Evolutionary conservation across 2,329 filamentous ascomycete genomes (phyloP).

Genomic region (Rutstroemia sp.): DNA sequence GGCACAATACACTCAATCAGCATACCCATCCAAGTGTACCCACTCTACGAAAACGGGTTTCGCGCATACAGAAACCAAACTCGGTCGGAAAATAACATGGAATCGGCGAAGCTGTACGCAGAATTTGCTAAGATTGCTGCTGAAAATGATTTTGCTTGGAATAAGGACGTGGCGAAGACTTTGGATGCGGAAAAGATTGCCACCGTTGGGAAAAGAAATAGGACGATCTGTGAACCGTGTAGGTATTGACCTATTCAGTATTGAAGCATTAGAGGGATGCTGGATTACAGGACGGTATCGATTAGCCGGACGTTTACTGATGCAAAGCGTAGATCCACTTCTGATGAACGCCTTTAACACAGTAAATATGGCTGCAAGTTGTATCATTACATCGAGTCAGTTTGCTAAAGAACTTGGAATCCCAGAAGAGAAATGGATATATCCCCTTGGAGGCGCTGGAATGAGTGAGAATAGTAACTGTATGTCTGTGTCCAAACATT

Average conservation of each 20-base stretch:
- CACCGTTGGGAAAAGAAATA: slow-evolving; percentile 46
- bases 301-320: no score
- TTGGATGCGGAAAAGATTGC: slow-evolving; percentile 45
- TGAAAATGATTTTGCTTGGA: slow-evolving; percentile 49
- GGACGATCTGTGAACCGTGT: slow-evolving; percentile 65
- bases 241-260: slow-evolving; percentile 19
- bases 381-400: slow-evolving; percentile 50
- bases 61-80: slow-evolving; percentile 49
- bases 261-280: background rate
- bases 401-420: slow-evolving; percentile 48
- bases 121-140: slow-evolving; percentile 51
- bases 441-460: slow-evolving; percentile 56
- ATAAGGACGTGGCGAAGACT: slow-evolving; percentile 35
- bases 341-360: slow-evolving; percentile 68
- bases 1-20: slow-evolving; percentile 52
- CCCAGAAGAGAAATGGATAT: slow-evolving; percentile 51
- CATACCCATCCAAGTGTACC: slow-evolving; percentile 59
- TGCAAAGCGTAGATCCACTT: slow-evolving; percentile 44
- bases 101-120: slow-evolving; percentile 53
- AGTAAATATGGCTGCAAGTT: slow-evolving; percentile 55
- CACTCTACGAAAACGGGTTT: slow-evolving; percentile 58
- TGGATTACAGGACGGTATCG: background rate
- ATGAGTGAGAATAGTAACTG: slow-evolving; percentile 50
- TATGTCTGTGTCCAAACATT: slow-evolving; percentile 19
- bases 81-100: slow-evolving; percentile 45